Conservation (phyloP, 495 filamentous ascomycete species). For the Aspergillus nidulans region DNA sequence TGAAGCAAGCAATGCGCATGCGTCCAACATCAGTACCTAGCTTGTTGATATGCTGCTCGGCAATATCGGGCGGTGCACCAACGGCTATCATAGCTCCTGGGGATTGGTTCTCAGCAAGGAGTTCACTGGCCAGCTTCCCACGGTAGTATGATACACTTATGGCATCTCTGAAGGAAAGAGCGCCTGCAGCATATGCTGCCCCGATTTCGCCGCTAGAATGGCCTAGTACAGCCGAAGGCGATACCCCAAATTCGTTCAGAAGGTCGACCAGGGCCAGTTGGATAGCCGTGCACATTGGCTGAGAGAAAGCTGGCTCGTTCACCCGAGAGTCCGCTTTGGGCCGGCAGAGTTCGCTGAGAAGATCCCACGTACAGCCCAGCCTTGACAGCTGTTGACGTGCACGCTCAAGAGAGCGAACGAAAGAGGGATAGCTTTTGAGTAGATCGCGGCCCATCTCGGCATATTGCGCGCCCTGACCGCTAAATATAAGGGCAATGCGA, state of each 20-base stretch:
- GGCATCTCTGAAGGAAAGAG: constrained; percentile 9
- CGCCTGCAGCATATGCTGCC: constrained; percentile 4
- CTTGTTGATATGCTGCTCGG: constrained; percentile 4
- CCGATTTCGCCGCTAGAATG: constrained; percentile 62
- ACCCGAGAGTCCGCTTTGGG: constrained; percentile 8
- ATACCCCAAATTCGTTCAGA: constrained; percentile 16
- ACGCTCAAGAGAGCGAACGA: constrained; percentile 9
- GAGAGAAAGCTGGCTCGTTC: constrained; percentile 12
- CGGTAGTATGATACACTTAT: constrained; percentile 8
- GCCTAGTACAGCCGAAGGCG: constrained; percentile 43
- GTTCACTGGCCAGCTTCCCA: constrained; percentile 4
- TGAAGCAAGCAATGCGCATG: constrained; percentile 12
- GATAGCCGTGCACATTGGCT: constrained; percentile 25
- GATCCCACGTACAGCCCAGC: constrained; percentile 7
- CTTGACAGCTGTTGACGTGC: constrained; percentile 3
- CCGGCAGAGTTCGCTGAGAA: constrained; percentile 9
- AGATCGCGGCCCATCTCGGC: constrained; percentile 12
- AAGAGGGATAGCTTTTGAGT: constrained; percentile 5
- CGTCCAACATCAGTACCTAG: constrained; percentile 3
- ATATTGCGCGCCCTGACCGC: constrained; percentile 12
- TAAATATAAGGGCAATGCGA: constrained; percentile 13
- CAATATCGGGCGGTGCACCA: not conserved
- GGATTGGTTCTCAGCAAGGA: constrained; percentile 1
- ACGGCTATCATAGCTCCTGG: constrained; percentile 10
- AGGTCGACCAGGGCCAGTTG: constrained; percentile 26